Percentiles rank a stretch among this genome's conserved stretches.
These are phyloP conservation scores for Lepiota venenata DNA, from an alignment of 768 basidiomycete genomes.

Conservation along the genomic window DNA sequence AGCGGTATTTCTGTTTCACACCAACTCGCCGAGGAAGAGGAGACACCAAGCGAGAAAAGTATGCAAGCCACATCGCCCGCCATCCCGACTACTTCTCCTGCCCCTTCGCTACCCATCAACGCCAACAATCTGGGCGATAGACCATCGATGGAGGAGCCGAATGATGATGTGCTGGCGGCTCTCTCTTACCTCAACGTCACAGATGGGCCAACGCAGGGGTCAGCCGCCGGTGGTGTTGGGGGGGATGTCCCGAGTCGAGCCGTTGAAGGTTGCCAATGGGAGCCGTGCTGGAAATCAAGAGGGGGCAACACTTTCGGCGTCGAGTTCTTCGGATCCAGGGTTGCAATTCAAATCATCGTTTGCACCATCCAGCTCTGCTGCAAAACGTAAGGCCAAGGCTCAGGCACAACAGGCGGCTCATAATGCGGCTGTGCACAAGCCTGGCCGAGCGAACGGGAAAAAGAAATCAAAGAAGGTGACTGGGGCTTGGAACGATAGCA, in stretches of 20 bases:
- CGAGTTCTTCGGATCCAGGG: conserved; percentile 2
- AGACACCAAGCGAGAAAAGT: conserved; percentile 20
- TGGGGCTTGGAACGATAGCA: conserved; percentile 66
- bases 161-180: conserved; percentile 75
- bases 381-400: conserved; percentile 79
- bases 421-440: conserved; percentile 72
- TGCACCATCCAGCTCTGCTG: conserved; percentile 79
- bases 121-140: conserved; percentile 13
- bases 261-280: conserved; percentile 28
- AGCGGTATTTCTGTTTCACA: conserved; percentile 27
- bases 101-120: neutral
- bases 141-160: conserved; percentile 39
- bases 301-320: conserved; percentile 1
- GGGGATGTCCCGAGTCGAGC: conserved; percentile 25
- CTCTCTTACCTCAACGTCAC: conserved; percentile 67
- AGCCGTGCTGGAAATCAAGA: conserved; percentile 18
- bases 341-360: conserved; percentile 79
- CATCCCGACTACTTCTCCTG: neutral
- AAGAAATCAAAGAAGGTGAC: conserved; percentile 51
- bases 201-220: conserved; percentile 32
- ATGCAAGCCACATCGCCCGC: neutral
- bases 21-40: conserved; percentile 31
- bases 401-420: conserved; percentile 83
- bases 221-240: conserved; percentile 11
- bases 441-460: conserved; percentile 64